Conservation (phyloP, 371 early-diverging fungal genomes). For the Mucor irregularis region DNA sequence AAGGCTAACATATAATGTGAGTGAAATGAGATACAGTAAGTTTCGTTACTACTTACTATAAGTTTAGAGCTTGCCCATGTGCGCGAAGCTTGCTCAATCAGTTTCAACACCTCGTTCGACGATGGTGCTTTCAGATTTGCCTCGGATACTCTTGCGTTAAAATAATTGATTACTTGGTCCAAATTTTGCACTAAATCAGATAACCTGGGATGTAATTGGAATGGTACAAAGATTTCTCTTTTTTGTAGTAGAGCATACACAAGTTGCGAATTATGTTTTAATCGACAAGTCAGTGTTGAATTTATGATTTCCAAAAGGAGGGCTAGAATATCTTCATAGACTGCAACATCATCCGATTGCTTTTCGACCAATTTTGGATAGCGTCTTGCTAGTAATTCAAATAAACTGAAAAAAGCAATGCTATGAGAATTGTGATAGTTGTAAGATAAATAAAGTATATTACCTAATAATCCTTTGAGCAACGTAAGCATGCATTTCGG, state of each 20-base stretch:
- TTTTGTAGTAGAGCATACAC: slow-evolving; percentile 73
- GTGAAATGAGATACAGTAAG: too few species aligned
- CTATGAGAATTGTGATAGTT: background rate
- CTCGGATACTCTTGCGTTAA: slow-evolving; percentile 62
- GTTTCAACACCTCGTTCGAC: slow-evolving; percentile 61
- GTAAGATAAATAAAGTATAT: background rate
- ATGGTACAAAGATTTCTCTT: slow-evolving; percentile 64
- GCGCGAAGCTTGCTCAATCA: slow-evolving; percentile 67
- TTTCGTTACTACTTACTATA: slow-evolving; percentile 32
- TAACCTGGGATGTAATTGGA: slow-evolving; percentile 55
- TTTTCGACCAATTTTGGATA: slow-evolving; percentile 59
- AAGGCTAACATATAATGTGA: slow-evolving; percentile 19
- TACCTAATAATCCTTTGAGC: slow-evolving; percentile 75
- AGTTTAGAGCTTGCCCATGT: slow-evolving; percentile 68
- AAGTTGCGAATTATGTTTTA: slow-evolving; percentile 73
- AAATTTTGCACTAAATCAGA: slow-evolving; percentile 64
- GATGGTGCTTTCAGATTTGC: slow-evolving; percentile 70
- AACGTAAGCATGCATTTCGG: slow-evolving; percentile 70
- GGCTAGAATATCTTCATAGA: slow-evolving; percentile 70
- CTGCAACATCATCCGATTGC: slow-evolving; percentile 40
- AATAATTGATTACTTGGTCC: slow-evolving; percentile 66
- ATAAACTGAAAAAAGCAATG: slow-evolving; percentile 41
- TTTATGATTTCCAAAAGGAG: slow-evolving; percentile 73
- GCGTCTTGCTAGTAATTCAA: slow-evolving; percentile 67
- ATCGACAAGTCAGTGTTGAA: slow-evolving; percentile 59